These are phyloP conservation scores for Penicillium argentinense DNA, from an alignment of 495 filamentous ascomycete genomes.

Conservation along the genomic window DNA sequence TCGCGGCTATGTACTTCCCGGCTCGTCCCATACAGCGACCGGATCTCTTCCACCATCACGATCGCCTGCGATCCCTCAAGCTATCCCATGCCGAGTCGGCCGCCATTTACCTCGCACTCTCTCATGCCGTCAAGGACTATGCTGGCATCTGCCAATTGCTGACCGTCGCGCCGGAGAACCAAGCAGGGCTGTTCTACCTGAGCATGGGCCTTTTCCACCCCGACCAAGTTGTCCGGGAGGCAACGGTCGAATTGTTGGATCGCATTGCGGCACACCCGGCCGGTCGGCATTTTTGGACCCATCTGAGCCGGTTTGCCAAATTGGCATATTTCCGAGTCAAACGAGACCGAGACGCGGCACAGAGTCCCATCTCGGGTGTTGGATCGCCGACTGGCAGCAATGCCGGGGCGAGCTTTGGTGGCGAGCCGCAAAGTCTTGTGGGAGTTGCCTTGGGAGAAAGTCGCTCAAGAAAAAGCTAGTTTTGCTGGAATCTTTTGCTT, in stretches of 20 bases:
- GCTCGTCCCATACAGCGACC: slow-evolving; percentile 76
- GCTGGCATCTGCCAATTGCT: slow-evolving; percentile 89
- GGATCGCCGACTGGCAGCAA: slow-evolving; percentile 11
- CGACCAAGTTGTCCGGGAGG: slow-evolving; percentile 70
- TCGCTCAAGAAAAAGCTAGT: slow-evolving; percentile 20
- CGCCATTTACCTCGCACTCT: slow-evolving; percentile 79
- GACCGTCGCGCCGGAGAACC: slow-evolving; percentile 78
- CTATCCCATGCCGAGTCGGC: slow-evolving; percentile 67
- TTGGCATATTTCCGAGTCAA: slow-evolving; percentile 69
- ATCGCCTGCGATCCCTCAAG: slow-evolving; percentile 77
- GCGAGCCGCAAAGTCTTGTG: slow-evolving; percentile 39
- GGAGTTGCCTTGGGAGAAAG: slow-evolving; percentile 39
- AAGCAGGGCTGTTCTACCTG: slow-evolving; percentile 89
- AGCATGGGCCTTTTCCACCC: slow-evolving; percentile 94
- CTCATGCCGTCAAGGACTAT: slow-evolving; percentile 74
- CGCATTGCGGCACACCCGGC: slow-evolving; percentile 83
- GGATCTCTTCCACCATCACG: slow-evolving; percentile 89
- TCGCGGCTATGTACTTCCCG: slow-evolving; percentile 49
- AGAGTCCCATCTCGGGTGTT: slow-evolving; percentile 22
- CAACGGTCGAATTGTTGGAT: slow-evolving; percentile 77
- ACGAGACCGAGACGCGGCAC: slow-evolving; percentile 57
- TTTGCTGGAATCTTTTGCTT: slow-evolving; percentile 4
- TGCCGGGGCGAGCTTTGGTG: slow-evolving; percentile 24
- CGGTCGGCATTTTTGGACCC: slow-evolving; percentile 89
- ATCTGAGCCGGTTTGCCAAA: slow-evolving; percentile 84